phyloP scores from a whole-genome alignment of 1,284 basidiomycete genomes.

The Cutaneotrichosporon sp. region DNA sequence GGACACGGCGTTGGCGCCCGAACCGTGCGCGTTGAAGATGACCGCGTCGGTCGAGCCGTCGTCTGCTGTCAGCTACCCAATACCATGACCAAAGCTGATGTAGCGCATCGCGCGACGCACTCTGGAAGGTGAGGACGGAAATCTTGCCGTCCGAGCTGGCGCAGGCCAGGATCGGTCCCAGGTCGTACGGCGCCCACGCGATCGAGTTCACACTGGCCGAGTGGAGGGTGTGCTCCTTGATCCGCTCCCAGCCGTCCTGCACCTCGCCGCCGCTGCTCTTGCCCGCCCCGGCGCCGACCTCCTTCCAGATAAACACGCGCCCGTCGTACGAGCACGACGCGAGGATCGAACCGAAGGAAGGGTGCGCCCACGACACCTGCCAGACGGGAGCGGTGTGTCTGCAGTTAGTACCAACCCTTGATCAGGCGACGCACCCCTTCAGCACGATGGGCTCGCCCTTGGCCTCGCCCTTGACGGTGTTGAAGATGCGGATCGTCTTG shows the following conservation, averaged over 20 bases:
- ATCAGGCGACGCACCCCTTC: constrained; percentile 67
- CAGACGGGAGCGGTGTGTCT: constrained; percentile 95
- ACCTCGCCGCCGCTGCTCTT: constrained; percentile 54
- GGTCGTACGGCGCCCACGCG: constrained; percentile 96
- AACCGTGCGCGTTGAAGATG: constrained; percentile 93
- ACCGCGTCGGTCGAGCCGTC: constrained; percentile 96
- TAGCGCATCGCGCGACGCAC: constrained; percentile 57
- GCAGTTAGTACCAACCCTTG: constrained; percentile 1
- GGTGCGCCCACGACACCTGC: constrained; percentile 99
- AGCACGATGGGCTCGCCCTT: constrained; percentile 68
- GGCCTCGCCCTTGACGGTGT: constrained; percentile 82
- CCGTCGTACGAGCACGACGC: constrained; percentile 98
- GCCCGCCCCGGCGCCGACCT: constrained; percentile 55
- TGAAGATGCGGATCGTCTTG: constrained; percentile 92
- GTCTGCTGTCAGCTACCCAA: constrained; percentile 59
- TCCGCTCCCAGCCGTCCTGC: constrained; percentile 75
- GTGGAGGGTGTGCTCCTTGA: constrained; percentile 95
- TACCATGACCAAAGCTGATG: neutral
- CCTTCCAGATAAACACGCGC: constrained; percentile 98
- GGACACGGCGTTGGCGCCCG: constrained; percentile 95
- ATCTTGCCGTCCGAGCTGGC: constrained; percentile 98
- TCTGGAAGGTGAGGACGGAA: constrained; percentile 96
- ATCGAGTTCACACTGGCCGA: constrained; percentile 94
- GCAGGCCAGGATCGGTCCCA: constrained; percentile 94
- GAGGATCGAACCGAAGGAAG: constrained; percentile 92